phyloP scores from a whole-genome alignment of 441 rosid species.

The Adansonia gregorii region DNA sequence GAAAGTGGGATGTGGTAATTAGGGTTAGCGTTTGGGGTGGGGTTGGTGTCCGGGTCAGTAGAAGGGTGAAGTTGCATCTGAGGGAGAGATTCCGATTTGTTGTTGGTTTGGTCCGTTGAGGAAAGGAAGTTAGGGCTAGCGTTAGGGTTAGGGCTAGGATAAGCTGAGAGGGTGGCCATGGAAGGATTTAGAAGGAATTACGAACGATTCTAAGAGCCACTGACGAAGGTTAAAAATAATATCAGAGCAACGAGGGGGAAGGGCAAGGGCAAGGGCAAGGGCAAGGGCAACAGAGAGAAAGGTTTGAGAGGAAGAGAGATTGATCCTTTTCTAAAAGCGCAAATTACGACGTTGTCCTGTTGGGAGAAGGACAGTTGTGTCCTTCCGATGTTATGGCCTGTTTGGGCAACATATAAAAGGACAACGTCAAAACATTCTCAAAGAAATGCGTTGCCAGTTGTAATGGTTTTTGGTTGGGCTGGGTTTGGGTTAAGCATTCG shows the following conservation, averaged over 20 bases:
- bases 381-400: background rate
- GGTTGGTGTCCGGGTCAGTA: constrained; percentile 32
- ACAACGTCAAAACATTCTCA: too few relatives aligned
- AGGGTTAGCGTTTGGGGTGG: constrained; percentile 31
- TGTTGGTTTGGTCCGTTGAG: constrained; percentile 11
- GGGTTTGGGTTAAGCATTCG: constrained; percentile 8
- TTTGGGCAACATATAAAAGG: background rate
- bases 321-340: background rate
- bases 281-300: background rate
- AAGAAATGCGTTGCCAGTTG: background rate
- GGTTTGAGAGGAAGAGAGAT: background rate
- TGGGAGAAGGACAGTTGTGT: background rate
- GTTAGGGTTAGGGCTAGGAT: constrained; percentile 44
- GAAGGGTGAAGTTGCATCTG: constrained; percentile 41
- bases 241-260: too few relatives aligned
- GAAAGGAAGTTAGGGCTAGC: constrained; percentile 36
- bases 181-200: constrained; percentile 22
- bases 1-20: constrained; percentile 23
- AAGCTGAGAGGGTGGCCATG: constrained; percentile 79
- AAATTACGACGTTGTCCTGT: background rate
- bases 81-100: constrained; percentile 43
- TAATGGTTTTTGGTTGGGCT: background rate
- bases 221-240: background rate
- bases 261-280: background rate
- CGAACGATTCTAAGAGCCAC: background rate